These are phyloP conservation scores for Pythium rishiriense DNA, from an alignment of 352 stramenopile genomes.

Conservation along the genomic window DNA sequence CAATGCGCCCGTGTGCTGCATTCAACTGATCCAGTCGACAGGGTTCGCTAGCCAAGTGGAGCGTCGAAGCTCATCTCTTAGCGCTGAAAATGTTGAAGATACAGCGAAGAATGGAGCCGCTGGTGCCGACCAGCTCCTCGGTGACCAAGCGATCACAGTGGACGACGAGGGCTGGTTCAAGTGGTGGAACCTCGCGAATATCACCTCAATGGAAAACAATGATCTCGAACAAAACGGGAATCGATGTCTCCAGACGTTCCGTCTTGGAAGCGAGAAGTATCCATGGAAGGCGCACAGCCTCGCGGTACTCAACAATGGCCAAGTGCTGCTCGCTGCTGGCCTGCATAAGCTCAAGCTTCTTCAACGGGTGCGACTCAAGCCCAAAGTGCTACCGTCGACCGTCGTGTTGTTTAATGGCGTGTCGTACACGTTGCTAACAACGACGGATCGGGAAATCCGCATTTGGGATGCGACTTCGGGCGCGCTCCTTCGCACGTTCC, in stretches of 20 bases:
- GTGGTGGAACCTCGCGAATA: conserved; percentile 74
- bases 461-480: conserved; percentile 71
- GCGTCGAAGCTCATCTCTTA: background rate
- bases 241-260: conserved; percentile 68
- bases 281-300: conserved; percentile 72
- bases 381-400: conserved; percentile 55
- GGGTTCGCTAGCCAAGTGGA: conserved; percentile 20
- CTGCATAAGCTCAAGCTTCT: conserved; percentile 75
- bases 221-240: conserved; percentile 54
- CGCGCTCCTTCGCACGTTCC: conserved; percentile 57
- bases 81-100: background rate
- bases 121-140: conserved; percentile 25
- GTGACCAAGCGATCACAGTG: conserved; percentile 71
- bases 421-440: conserved; percentile 67
- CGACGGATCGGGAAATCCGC: conserved; percentile 62
- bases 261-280: conserved; percentile 65
- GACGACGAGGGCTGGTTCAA: conserved; percentile 85
- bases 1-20: conserved; percentile 60
- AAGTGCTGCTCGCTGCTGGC: conserved; percentile 56
- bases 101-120: background rate
- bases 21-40: conserved; percentile 58
- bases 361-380: conserved; percentile 63
- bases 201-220: conserved; percentile 65
- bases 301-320: conserved; percentile 59
- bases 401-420: conserved; percentile 68